Evolutionary conservation across 495 filamentous ascomycete species (phyloP).

Genomic region (Ascodesmis nigricans): DNA sequence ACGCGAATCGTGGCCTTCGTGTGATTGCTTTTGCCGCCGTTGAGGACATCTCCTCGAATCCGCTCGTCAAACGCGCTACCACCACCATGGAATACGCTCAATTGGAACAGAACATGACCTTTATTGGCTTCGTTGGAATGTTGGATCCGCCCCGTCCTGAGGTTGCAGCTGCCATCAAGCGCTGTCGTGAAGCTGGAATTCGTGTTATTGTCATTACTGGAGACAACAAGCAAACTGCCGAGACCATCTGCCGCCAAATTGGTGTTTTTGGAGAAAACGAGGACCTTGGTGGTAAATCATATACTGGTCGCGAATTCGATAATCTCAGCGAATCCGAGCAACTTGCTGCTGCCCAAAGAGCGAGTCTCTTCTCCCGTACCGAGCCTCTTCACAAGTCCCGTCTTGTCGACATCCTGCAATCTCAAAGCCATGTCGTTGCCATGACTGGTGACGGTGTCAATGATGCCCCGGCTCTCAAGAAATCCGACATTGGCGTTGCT

Average conservation of each 20-base stretch:
- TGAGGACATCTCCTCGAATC: constrained; percentile 46
- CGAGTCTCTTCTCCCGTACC: constrained; percentile 88
- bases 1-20: constrained; percentile 77
- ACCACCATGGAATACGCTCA: constrained; percentile 63
- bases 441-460: constrained; percentile 99
- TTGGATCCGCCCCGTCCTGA: constrained; percentile 94
- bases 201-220: constrained; percentile 96
- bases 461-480: constrained; percentile 94
- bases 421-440: constrained; percentile 80
- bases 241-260: constrained; percentile 92
- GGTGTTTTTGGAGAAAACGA: constrained; percentile 73
- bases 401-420: constrained; percentile 89
- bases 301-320: constrained; percentile 87
- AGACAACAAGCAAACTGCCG: constrained; percentile 91
- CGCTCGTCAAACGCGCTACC: constrained; percentile 49
- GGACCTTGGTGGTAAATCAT: constrained; percentile 77
- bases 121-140: constrained; percentile 89
- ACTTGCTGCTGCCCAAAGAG: constrained; percentile 58
- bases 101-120: constrained; percentile 80
- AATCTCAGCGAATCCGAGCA: constrained; percentile 56
- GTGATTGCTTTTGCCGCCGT: constrained; percentile 80
- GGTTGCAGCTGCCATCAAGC: constrained; percentile 61
- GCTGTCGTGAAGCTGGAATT: constrained; percentile 82
- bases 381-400: constrained; percentile 90
- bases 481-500: constrained; percentile 93